Conservation (phyloP, 768 basidiomycete species). For the Suillus occidentalis region DNA sequence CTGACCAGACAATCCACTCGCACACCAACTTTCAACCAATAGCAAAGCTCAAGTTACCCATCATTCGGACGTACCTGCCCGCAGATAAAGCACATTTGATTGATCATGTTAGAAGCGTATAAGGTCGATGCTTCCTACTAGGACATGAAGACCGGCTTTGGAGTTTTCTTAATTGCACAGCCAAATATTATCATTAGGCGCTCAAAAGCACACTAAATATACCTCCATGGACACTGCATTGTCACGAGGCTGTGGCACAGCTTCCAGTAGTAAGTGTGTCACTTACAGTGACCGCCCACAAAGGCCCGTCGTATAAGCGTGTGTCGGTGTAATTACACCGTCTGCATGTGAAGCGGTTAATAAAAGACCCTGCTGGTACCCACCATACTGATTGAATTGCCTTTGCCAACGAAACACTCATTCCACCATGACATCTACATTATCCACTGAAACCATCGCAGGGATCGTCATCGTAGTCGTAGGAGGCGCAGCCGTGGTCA, state of each 20-base stretch:
- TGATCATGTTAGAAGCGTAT: neutral
- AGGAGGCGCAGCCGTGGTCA: slow-evolving; percentile 16
- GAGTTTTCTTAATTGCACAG: neutral
- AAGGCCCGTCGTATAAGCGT: neutral
- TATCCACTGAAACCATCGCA: slow-evolving; percentile 15
- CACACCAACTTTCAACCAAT: neutral
- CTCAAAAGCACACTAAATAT: neutral
- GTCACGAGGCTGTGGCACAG: neutral
- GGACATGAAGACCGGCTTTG: neutral
- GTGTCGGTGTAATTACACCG: neutral
- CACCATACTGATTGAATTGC: too few species aligned
- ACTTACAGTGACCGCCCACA: neutral
- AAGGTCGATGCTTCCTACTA: neutral
- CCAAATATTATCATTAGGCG: neutral
- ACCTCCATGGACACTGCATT: neutral
- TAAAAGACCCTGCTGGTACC: neutral
- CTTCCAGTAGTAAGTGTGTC: neutral
- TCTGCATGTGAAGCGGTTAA: neutral
- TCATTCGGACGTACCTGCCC: neutral
- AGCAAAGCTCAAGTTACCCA: neutral
- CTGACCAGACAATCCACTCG: neutral
- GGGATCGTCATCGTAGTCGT: slow-evolving; percentile 24
- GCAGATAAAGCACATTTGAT: neutral
- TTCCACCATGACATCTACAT: neutral
- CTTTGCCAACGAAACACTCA: neutral